Evolutionary conservation across 148 eudicot genomes (phyloP), one percentile per base, ranked within the genome.

Genomic region (Cornus florida): DNA sequence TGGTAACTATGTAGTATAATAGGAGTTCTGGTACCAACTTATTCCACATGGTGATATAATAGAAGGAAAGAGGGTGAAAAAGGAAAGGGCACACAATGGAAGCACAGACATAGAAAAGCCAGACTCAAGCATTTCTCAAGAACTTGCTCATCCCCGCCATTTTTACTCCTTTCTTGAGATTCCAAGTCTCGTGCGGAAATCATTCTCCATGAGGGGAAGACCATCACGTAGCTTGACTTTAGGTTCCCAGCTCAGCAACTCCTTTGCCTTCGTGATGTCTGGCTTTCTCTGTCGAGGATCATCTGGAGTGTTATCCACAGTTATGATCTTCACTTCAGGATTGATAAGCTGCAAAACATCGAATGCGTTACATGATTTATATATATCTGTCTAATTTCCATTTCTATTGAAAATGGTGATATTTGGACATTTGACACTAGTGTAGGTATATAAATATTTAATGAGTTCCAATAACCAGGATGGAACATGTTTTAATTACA

Each of bases 201-300:
- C 95, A 1, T 89, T 91, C 83, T 89, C 98, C 99, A 93, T 95
- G 77, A 93, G 91, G 12, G 99, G 99, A 67, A 96, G 86, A 22
- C 99, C 99, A 16, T 93, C 98, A 1, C 91, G 85, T 77, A 93
- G 67, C 79, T 88, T 87, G 71, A 96, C 77, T 88, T 89, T 96
- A 2, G 99, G 97, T 74, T 93, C 99, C 99, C 99, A 96, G 10
- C 98, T 95, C 2, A 96, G 86, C 62, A 96, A 71, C 79, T 88
- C 97, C 75, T 88, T 91, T 6, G 99, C 99, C 82, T 91, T 92
- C 35, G 90, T 86, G 78, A 93, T 96, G 79, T 88, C 94, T 0
- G 99, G 99, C 70, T 92, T 93, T 80, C 99, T 92, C 75, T 95
- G 97, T 74, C 97, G 93, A 22, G 99, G 99, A 85, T 95, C 97